Evolutionary conservation across 2,329 filamentous ascomycete genomes (phyloP).

Genomic region (Colletotrichum sp.): DNA sequence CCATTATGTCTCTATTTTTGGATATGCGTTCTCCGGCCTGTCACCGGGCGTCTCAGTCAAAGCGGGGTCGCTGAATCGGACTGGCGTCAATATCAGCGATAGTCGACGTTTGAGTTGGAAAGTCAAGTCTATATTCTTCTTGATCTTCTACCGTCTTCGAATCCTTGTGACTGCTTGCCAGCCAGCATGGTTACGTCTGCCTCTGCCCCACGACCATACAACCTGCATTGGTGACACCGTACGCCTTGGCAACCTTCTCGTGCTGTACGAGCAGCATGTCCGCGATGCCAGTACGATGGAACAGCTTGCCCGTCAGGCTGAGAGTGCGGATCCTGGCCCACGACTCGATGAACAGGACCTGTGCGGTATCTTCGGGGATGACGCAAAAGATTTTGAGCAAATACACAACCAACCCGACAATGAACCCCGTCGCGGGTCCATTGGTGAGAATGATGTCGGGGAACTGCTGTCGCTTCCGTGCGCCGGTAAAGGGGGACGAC

Average conservation of each 20-base stretch:
- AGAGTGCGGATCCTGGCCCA: constrained; percentile 86
- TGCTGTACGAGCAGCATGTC: constrained; percentile 88
- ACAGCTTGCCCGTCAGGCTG: constrained; percentile 82
- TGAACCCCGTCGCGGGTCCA: constrained; percentile 86
- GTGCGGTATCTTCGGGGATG: constrained; percentile 61
- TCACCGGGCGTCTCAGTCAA: not conserved
- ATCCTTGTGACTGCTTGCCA: not conserved
- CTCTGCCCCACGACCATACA: constrained; percentile 36
- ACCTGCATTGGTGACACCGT: constrained; percentile 42
- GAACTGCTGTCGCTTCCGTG: constrained; percentile 40
- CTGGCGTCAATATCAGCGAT: not conserved
- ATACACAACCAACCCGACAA: constrained; percentile 64
- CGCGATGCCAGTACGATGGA: constrained; percentile 68
- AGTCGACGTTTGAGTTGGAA: not conserved
- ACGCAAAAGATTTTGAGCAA: constrained; percentile 50
- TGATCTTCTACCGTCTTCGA: not conserved
- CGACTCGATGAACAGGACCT: constrained; percentile 87
- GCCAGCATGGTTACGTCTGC: not conserved
- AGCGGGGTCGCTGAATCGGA: not conserved
- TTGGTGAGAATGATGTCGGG: constrained; percentile 86
- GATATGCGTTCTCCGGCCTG: not conserved
- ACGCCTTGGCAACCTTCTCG: constrained; percentile 60
- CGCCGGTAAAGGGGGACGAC: constrained; percentile 30
- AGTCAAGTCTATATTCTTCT: not conserved
- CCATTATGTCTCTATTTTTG: not conserved